These are phyloP conservation scores for Plenodomus biglobosus DNA, from an alignment of 2,329 filamentous ascomycete species.

Conservation along the genomic window DNA sequence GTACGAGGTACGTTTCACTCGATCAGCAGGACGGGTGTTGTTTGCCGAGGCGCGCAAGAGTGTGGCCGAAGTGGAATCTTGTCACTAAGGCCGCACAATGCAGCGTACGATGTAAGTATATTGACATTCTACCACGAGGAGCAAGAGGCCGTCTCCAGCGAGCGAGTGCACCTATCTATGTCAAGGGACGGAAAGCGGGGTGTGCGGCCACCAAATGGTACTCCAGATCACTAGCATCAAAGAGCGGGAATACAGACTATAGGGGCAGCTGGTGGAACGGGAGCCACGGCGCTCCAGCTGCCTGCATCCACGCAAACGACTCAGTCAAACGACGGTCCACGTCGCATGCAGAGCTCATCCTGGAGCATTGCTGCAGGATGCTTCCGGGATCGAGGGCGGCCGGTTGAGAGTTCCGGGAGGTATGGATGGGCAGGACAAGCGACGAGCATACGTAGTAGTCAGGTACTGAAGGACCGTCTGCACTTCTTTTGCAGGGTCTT, in stretches of 20 bases:
- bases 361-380: conserved; percentile 4
- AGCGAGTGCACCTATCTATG: too few relatives aligned
- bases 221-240: background rate
- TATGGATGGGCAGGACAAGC: conserved; percentile 1
- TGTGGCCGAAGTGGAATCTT: background rate
- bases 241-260: background rate
- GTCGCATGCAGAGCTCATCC: conserved; percentile 12
- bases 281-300: conserved; percentile 19
- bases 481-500: too few relatives aligned
- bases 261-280: conserved; percentile 1
- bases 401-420: conserved; percentile 3
- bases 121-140: too few relatives aligned
- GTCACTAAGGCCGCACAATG: too few relatives aligned
- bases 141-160: too few relatives aligned
- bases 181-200: background rate
- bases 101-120: too few relatives aligned
- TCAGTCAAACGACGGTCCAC: conserved; percentile 10
- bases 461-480: background rate
- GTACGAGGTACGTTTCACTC: conserved; percentile 17
- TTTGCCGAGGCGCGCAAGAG: background rate
- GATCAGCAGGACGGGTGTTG: conserved; percentile 7
- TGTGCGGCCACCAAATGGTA: background rate
- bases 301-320: conserved; percentile 20
- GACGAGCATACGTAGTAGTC: background rate
- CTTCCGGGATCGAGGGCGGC: conserved; percentile 1